Evolutionary conservation across 1,139 yeast genomes (phyloP).

Genomic region (Saccharomyces hybrid): DNA sequence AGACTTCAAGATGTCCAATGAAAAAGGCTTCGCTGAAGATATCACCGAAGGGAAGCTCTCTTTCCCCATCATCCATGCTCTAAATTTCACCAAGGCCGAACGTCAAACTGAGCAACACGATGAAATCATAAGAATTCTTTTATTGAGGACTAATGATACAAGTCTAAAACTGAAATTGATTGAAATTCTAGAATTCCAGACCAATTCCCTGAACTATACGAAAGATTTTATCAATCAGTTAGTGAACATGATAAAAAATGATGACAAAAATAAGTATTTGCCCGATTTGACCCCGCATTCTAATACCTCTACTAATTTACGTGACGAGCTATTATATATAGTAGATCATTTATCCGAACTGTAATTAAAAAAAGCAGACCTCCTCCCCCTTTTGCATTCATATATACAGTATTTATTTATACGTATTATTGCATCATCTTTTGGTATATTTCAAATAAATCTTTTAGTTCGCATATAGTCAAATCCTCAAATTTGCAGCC

Average conservation of each 20-base stretch:
- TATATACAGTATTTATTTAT: neutral
- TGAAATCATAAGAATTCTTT: constrained; percentile 35
- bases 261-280: constrained; percentile 9
- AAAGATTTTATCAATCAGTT: constrained; percentile 13
- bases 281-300: constrained; percentile 7
- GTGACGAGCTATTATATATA: constrained; percentile 7
- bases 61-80: constrained; percentile 70
- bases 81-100: constrained; percentile 32
- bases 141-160: constrained; percentile 36
- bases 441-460: constrained; percentile 28
- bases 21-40: constrained; percentile 84
- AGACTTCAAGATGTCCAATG: constrained; percentile 45
- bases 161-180: constrained; percentile 45
- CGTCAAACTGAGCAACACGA: constrained; percentile 10
- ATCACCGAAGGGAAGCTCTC: constrained; percentile 84
- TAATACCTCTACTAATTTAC: constrained; percentile 4
- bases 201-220: constrained; percentile 29
- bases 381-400: neutral
- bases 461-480: constrained; percentile 22
- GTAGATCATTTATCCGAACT: constrained; percentile 7
- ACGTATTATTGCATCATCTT: constrained; percentile 16
- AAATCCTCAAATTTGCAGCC: constrained; percentile 26
- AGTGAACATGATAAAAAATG: constrained; percentile 12
- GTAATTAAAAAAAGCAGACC: neutral
- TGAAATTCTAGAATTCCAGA: constrained; percentile 38